A percentile compares a stretch with the other conserved stretches of the same genome.
phyloP scores from a whole-genome alignment of 495 filamentous ascomycete species.

The Penicillium paradoxum region DNA sequence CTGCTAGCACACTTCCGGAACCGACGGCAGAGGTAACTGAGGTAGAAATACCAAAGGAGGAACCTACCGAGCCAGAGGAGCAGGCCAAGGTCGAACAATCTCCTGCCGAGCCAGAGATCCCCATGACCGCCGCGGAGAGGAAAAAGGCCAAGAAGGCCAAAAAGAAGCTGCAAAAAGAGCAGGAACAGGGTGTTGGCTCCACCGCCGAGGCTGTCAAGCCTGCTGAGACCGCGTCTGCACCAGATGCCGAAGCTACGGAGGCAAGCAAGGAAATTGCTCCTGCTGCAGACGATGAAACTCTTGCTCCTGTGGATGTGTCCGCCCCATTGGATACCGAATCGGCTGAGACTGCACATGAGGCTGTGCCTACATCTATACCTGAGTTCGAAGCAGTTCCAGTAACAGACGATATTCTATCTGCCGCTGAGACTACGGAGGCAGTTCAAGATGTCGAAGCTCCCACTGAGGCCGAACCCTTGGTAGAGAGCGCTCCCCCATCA shows the following conservation, averaged over 20 bases:
- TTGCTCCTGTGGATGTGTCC: neutral
- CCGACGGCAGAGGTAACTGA: neutral
- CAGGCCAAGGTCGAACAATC: neutral
- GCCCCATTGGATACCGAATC: neutral
- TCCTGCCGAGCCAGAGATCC: constrained; percentile 12
- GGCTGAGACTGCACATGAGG: neutral
- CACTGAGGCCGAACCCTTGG: neutral
- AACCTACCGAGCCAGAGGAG: neutral
- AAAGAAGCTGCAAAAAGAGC: constrained; percentile 14
- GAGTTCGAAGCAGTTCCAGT: neutral
- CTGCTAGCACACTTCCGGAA: neutral
- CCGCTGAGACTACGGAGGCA: constrained; percentile 1
- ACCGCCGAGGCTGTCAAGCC: constrained; percentile 9
- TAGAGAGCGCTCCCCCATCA: neutral
- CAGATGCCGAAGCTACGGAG: constrained; percentile 1
- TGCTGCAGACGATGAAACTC: neutral
- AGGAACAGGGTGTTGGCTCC: constrained; percentile 4
- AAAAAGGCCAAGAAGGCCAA: constrained; percentile 35
- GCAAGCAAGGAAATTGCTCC: constrained; percentile 1
- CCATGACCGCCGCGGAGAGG: constrained; percentile 26
- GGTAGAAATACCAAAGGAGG: neutral
- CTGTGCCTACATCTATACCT: neutral
- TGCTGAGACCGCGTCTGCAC: neutral
- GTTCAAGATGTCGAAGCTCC: neutral
- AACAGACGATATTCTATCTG: neutral